These are phyloP conservation scores for Aspergillus coremiiformis DNA, from an alignment of 495 filamentous ascomycete genomes.

Conservation along the genomic window DNA sequence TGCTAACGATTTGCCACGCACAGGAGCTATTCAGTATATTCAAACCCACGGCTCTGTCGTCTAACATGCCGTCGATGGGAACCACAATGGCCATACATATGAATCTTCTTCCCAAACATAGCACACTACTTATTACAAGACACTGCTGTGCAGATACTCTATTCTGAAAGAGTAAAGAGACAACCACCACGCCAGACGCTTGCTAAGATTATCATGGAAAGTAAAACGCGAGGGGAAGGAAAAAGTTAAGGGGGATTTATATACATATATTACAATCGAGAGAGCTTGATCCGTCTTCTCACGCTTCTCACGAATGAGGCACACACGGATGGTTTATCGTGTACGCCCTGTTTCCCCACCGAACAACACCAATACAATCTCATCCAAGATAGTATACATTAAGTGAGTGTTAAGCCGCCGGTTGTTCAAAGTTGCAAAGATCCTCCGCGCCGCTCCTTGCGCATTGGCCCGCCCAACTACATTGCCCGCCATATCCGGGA, in stretches of 20 bases:
- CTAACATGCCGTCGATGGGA: no score
- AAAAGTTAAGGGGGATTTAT: no score
- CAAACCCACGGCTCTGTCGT: no score
- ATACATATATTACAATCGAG: no score
- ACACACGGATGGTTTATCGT: neutral
- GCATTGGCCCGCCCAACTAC: constrained; percentile 82
- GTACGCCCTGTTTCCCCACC: constrained; percentile 25
- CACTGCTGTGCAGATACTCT: neutral
- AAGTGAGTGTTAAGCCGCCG: constrained; percentile 61
- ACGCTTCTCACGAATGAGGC: neutral
- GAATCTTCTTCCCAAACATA: no score
- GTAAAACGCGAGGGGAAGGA: no score
- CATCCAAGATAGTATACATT: constrained; percentile 71
- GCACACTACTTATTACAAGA: neutral
- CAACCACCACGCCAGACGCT: neutral
- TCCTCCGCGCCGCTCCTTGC: constrained; percentile 68
- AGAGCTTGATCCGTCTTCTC: neutral
- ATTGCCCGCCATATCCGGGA: constrained; percentile 75
- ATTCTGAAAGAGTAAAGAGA: neutral
- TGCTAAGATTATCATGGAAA: neutral
- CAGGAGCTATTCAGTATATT: no score
- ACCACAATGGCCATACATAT: neutral
- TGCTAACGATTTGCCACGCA: no score
- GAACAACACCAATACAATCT: constrained; percentile 68
- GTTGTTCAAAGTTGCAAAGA: constrained; percentile 81